Evolutionary conservation across 2,329 filamentous ascomycete genomes (phyloP).

Genomic region (Arthrobotrys sinensis): DNA sequence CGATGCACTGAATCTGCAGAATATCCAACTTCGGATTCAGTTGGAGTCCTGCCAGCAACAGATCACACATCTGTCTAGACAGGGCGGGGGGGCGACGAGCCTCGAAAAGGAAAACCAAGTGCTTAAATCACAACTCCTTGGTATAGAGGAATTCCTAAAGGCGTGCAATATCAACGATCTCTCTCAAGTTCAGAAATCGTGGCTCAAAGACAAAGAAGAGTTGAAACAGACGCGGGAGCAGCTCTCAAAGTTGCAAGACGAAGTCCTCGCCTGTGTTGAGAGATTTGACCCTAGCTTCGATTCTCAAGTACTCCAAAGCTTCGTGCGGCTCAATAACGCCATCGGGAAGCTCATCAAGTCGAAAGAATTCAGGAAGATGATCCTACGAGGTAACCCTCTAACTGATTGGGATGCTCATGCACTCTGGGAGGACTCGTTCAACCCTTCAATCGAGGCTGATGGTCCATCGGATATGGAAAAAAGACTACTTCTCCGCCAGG

Average conservation of each 20-base stretch:
- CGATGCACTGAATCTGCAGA: no score
- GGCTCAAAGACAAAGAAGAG: not conserved
- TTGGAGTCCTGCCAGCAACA: no score
- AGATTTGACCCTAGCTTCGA: conserved; percentile 16
- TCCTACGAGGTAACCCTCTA: not conserved
- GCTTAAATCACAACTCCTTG: not conserved
- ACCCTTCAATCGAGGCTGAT: not conserved
- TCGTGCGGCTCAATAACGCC: not conserved
- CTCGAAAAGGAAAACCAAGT: not conserved
- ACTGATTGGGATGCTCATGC: not conserved
- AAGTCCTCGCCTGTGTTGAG: conserved; percentile 6
- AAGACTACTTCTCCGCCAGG: conserved; percentile 7
- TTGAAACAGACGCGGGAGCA: not conserved
- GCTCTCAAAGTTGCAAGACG: not conserved
- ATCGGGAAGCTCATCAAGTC: conserved; percentile 10
- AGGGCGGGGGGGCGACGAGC: no score
- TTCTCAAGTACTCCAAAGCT: conserved; percentile 1
- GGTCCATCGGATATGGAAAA: conserved; percentile 7
- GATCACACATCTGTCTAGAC: not conserved
- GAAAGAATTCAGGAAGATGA: not conserved
- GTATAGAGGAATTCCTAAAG: not conserved
- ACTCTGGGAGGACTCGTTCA: conserved; percentile 1
- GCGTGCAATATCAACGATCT: not conserved
- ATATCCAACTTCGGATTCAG: no score
- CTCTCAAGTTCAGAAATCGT: not conserved